Conservation (phyloP, 257 asterid genomes). For the Solanum bulbocastanum region DNA sequence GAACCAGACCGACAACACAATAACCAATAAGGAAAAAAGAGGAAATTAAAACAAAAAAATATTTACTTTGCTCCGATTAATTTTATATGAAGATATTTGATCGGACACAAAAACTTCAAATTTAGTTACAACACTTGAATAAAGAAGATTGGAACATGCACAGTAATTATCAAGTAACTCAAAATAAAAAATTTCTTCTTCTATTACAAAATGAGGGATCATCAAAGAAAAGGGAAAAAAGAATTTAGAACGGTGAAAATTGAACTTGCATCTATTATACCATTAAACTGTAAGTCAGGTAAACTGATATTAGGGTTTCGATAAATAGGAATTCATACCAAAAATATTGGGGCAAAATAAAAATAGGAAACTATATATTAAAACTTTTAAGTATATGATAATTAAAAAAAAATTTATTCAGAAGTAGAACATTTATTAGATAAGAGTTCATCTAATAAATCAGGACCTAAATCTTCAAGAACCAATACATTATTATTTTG, state of each 20-base stretch:
- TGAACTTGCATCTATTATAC: background rate
- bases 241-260: background rate
- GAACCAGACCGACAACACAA: background rate
- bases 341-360: background rate
- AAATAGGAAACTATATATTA: background rate
- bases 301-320: background rate
- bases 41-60: too few species aligned
- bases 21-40: too few species aligned
- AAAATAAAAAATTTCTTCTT: background rate
- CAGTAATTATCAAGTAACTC: background rate
- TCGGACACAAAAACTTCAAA: background rate
- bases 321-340: background rate
- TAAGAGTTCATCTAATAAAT: slow-evolving; percentile 4
- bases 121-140: background rate
- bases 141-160: background rate
- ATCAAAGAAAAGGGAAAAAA: background rate
- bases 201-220: background rate
- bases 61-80: too few species aligned
- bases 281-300: background rate
- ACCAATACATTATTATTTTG: background rate
- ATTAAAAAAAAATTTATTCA: background rate
- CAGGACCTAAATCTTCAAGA: slow-evolving; percentile 6
- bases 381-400: background rate
- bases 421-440: background rate
- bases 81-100: background rate